These are phyloP conservation scores for Pseudogymnoascus sp. DNA, from an alignment of 2,329 filamentous ascomycete species.

Conservation along the genomic window DNA sequence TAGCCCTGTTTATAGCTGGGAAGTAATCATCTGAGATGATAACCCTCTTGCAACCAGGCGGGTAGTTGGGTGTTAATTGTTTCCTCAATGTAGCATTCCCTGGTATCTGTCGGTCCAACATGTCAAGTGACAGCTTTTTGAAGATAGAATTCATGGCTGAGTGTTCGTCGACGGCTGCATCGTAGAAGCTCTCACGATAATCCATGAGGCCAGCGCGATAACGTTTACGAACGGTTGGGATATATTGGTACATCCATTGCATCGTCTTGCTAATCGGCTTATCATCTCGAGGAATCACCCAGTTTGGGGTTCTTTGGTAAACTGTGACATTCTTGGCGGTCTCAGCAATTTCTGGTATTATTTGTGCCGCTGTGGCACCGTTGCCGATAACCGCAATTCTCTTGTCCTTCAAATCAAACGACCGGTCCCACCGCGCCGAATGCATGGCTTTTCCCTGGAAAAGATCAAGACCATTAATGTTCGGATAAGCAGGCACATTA, in stretches of 20 bases:
- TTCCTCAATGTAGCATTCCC: constrained; percentile 40
- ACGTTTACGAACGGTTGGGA: constrained; percentile 42
- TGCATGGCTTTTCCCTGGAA: constrained; percentile 30
- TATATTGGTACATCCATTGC: constrained; percentile 27
- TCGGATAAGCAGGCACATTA: constrained; percentile 15
- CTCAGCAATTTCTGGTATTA: constrained; percentile 47
- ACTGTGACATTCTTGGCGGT: constrained; percentile 40
- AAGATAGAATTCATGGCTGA: constrained; percentile 26
- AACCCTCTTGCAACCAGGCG: constrained; percentile 44
- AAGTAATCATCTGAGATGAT: constrained; percentile 49
- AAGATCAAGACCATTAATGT: constrained; percentile 18
- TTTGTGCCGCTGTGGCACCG: constrained; percentile 47
- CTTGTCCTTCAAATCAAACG: constrained; percentile 37
- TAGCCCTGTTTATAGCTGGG: constrained; percentile 36
- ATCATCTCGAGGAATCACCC: constrained; percentile 46
- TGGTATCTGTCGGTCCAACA: constrained; percentile 38
- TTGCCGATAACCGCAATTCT: constrained; percentile 48
- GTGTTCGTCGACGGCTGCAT: constrained; percentile 20
- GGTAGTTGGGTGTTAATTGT: constrained; percentile 44
- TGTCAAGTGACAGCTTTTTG: constrained; percentile 22
- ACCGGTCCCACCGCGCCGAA: constrained; percentile 49
- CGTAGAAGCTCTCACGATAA: constrained; percentile 40
- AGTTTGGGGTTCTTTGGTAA: constrained; percentile 51
- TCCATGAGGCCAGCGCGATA: constrained; percentile 46
- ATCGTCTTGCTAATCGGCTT: constrained; percentile 31